Base-by-base conservation (phyloP, 805 yeast species). In the Candida germanica region DNA sequence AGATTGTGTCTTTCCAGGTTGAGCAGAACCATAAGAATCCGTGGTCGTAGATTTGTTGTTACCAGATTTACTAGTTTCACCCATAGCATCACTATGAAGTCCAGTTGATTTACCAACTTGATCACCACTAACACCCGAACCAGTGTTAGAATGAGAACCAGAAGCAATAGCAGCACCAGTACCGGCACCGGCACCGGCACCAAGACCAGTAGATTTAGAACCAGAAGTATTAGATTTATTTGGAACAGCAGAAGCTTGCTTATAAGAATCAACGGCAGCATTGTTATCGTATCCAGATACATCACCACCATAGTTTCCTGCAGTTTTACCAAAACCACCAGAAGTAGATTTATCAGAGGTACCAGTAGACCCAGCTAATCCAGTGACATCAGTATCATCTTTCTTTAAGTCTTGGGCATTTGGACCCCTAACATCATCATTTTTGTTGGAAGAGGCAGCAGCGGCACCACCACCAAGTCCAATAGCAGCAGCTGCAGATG, bases 261-360 rank as follows among this genome's bases (percentile, higher is more conserved):
- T 20, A 10, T 20, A 20, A 20, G 23, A 20, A 7, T 20, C 23
- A 20, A 20, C 14, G 13, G 26, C 12, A 31, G 33, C 20, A 14
- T 13, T 27, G 22, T 5, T 14, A 28, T 19, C 11, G 10, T 29
- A 12, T 19, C 24, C 24, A 6, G 24, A 19, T 6, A n/a, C 3
- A n/a, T 9, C 24, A 15, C 31, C 89, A 63, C 89, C 96, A 81
- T 89, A 89, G 87, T 86, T 86, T 79, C 98, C 97, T 48, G 97
- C 89, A 64, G 97, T 87, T 78, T 97, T 87, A 67, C 95, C 98
- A 58, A 89, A 75, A 71, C 97, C 95, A 85, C 97, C 97, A 77
- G 96, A 85, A 87, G 88, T 96, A 68, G 85, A 87, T 78, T 82
- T 86, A 10, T 20, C 10, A 10, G 23, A 20, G 10, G 23, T 20